phyloP scores from a whole-genome alignment of 345 rosid species.

The Syzygium aromaticum region DNA sequence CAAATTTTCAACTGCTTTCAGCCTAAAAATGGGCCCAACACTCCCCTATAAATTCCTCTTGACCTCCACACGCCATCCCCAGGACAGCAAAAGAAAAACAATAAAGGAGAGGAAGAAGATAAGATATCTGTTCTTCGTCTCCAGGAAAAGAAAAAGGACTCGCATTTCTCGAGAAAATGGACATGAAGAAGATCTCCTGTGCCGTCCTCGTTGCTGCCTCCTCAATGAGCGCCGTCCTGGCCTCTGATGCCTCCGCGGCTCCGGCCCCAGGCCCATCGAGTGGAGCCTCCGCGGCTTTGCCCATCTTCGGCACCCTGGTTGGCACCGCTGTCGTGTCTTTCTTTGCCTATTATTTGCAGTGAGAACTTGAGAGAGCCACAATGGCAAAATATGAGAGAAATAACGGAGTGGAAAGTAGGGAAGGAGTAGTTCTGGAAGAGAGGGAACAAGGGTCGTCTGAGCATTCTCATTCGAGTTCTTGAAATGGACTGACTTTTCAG shows the following conservation, averaged over 20 bases:
- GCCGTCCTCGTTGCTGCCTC: constrained; percentile 47
- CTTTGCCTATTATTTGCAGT: constrained; percentile 50
- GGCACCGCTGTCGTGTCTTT: constrained; percentile 60
- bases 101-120: constrained; percentile 1
- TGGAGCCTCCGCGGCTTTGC: constrained; percentile 34
- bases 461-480: not conserved
- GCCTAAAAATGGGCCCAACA: constrained; percentile 8
- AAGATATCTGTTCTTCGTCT: constrained; percentile 2
- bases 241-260: constrained; percentile 28
- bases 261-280: constrained; percentile 29
- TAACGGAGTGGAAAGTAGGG: not conserved
- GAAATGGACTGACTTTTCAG: not conserved
- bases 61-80: not conserved
- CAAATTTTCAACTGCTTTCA: not conserved
- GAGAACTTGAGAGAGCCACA: not conserved
- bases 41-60: constrained; percentile 8
- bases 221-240: constrained; percentile 46
- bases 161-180: constrained; percentile 27
- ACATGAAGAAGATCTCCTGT: constrained; percentile 55
- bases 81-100: constrained; percentile 13
- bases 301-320: constrained; percentile 46
- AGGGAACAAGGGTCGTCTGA: not conserved
- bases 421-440: not conserved
- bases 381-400: not conserved
- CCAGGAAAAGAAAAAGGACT: not conserved